Evolutionary conservation across 1,284 basidiomycete genomes (phyloP).

Genomic region (Ustilago vetiveriae): DNA sequence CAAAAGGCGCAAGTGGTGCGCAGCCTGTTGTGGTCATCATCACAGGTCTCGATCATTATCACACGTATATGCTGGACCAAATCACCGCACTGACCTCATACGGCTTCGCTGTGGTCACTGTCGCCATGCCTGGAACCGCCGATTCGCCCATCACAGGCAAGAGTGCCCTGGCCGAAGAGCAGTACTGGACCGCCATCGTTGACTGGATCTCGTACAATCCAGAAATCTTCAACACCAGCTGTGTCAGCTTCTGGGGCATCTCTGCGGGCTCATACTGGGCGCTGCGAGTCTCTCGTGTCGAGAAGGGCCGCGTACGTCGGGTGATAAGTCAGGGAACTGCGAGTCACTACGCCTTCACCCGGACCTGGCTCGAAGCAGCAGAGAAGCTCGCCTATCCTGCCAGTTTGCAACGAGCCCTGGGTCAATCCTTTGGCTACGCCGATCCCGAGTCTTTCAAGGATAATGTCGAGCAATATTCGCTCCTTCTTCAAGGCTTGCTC

Average conservation of each 20-base stretch:
- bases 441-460: conserved; percentile 29
- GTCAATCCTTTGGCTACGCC: conserved; percentile 30
- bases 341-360: conserved; percentile 41
- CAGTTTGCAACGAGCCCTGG: conserved; percentile 35
- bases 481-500: conserved; percentile 33
- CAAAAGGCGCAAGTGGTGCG: conserved; percentile 5
- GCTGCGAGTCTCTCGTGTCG: conserved; percentile 25
- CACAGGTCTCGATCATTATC: conserved; percentile 44
- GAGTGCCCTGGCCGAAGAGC: conserved; percentile 5
- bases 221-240: conserved; percentile 9
- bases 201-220: conserved; percentile 36
- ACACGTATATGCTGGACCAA: conserved; percentile 28
- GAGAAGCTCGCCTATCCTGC: conserved; percentile 38
- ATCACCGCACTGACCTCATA: conserved; percentile 13
- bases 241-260: conserved; percentile 42
- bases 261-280: conserved; percentile 46
- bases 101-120: conserved; percentile 18
- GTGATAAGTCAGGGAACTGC: conserved; percentile 44
- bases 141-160: conserved; percentile 41
- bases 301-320: conserved; percentile 11
- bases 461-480: conserved; percentile 31
- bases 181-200: conserved; percentile 34
- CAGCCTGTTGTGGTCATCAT: conserved; percentile 39
- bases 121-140: conserved; percentile 43
- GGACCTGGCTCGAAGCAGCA: conserved; percentile 40